Percentiles rank a stretch among this genome's conserved stretches.
Conservation (phyloP, 73 alveolate species). For the Paramecium sonneborni region DNA sequence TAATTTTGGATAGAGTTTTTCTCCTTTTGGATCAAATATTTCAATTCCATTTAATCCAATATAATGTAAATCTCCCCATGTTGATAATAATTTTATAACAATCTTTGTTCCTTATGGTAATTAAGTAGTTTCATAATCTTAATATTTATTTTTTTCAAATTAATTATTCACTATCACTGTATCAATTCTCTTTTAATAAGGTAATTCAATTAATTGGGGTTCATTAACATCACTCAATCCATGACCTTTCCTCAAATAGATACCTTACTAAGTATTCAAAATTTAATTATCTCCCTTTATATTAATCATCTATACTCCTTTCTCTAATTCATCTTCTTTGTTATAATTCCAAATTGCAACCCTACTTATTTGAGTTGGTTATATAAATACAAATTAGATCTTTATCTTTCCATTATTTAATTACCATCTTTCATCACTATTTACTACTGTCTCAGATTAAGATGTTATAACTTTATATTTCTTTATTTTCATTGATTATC, state of each 20-base stretch:
- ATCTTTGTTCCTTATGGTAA: slow-evolving; percentile 80
- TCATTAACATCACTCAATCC: slow-evolving; percentile 62
- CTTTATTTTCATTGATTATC: slow-evolving; percentile 44
- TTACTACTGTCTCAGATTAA: slow-evolving; percentile 65
- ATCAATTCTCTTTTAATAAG: slow-evolving; percentile 21
- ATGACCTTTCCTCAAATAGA: slow-evolving; percentile 78
- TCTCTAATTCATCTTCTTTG: slow-evolving; percentile 72
- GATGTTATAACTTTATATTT: slow-evolving; percentile 69
- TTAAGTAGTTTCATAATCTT: slow-evolving; percentile 76
- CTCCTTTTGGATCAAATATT: slow-evolving; percentile 71
- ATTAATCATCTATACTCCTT: slow-evolving; percentile 77
- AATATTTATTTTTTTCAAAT: neutral
- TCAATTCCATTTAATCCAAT: slow-evolving; percentile 87
- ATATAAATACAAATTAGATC: slow-evolving; percentile 69
- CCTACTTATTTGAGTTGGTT: slow-evolving; percentile 68
- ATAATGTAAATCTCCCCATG: slow-evolving; percentile 88
- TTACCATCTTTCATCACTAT: slow-evolving; percentile 86
- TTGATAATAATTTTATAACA: slow-evolving; percentile 71
- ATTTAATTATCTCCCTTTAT: slow-evolving; percentile 69
- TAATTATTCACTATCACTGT: neutral
- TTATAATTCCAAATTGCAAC: slow-evolving; percentile 78
- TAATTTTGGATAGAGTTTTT: slow-evolving; percentile 24
- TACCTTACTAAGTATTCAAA: slow-evolving; percentile 64
- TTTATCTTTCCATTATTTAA: slow-evolving; percentile 70
- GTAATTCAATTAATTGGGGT: slow-evolving; percentile 76